phyloP scores from a whole-genome alignment of 148 eudicot genomes.

The Chenopodium suecicum region DNA sequence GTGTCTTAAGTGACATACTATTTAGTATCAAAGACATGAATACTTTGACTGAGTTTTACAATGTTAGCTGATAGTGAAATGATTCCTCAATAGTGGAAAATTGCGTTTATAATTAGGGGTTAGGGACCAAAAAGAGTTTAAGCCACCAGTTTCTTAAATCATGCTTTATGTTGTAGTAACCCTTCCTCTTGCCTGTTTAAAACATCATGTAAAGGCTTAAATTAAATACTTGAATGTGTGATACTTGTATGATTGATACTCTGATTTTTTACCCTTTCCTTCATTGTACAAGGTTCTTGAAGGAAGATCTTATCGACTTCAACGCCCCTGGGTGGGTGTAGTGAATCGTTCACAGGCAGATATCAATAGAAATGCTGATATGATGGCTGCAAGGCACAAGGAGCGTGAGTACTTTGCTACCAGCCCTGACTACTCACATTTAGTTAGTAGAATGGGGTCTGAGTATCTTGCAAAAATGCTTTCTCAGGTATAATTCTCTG shows the following conservation, averaged over 20 bases:
- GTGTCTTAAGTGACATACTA: background rate
- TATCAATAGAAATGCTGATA: constrained; percentile 68
- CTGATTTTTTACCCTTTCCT: background rate
- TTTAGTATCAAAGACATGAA: background rate
- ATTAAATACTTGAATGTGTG: background rate
- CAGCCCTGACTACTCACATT: constrained; percentile 74
- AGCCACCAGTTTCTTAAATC: background rate
- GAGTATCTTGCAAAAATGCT: constrained; percentile 81
- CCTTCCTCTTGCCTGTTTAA: background rate
- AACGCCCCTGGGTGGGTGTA: constrained; percentile 77
- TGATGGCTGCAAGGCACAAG: constrained; percentile 66
- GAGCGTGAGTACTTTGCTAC: constrained; percentile 72
- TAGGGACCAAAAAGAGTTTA: background rate
- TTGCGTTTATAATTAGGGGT: background rate
- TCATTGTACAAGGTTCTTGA: constrained; percentile 58
- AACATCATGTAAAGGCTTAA: background rate
- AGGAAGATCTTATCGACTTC: constrained; percentile 69
- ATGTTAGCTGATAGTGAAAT: background rate
- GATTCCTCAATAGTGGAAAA: background rate
- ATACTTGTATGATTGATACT: background rate
- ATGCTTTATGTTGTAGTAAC: background rate
- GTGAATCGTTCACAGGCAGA: constrained; percentile 86
- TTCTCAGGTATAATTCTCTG: constrained; percentile 45
- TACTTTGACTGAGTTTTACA: background rate
- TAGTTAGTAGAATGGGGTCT: constrained; percentile 75